Evolutionary conservation across 495 filamentous ascomycete genomes (phyloP), one percentile per base, ranked within the genome.

Genomic region (Neurospora sp.): DNA sequence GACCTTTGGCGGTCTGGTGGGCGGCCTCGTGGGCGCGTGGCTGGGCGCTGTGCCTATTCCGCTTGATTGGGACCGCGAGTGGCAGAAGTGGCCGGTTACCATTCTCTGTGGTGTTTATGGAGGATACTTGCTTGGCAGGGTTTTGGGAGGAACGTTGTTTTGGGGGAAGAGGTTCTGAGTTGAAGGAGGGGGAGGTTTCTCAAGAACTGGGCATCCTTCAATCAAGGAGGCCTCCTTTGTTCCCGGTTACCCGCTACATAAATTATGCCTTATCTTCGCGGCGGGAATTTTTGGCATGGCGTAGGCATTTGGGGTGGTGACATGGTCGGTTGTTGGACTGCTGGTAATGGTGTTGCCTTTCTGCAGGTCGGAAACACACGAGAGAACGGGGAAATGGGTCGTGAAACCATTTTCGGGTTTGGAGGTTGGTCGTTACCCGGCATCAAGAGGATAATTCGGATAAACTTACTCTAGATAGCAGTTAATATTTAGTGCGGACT

Each of bases 11-110:
- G 94, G 85, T 73, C 86, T 84, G 76, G 80, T 88, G 11, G 92
- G 92, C 18, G 86, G 84, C 12, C 77, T 90, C n/a, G 70, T 89
- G 4, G 92, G 92, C 6, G 89, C 88, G 46, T 94, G 92, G 92
- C 74, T 92, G n/a, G 92, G 92, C 5, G 92, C 92, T 12, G 90
- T 98, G 41, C 96, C 96, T 1, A 98, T 99, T 79, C 96, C 96
- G 23, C 83, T 99, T 75, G 96, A 98, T 80, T 98, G 94, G 93
- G 93, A 85, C 78, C 90, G 96, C 27, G 94, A 97, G 75, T 99
- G 96, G 96, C 96, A 99, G 87, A 93, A 92, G 80, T 99, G 94
- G 90, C 96, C 96, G 3, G 92, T 98, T 40, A 98, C 96, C 0
- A 92, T 99, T 39, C 73, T 86, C 12, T 79, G 73, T 11, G 85